Base-by-base conservation (phyloP, 2,329 filamentous ascomycete genomes). In the Hansfordia pulvinata region DNA sequence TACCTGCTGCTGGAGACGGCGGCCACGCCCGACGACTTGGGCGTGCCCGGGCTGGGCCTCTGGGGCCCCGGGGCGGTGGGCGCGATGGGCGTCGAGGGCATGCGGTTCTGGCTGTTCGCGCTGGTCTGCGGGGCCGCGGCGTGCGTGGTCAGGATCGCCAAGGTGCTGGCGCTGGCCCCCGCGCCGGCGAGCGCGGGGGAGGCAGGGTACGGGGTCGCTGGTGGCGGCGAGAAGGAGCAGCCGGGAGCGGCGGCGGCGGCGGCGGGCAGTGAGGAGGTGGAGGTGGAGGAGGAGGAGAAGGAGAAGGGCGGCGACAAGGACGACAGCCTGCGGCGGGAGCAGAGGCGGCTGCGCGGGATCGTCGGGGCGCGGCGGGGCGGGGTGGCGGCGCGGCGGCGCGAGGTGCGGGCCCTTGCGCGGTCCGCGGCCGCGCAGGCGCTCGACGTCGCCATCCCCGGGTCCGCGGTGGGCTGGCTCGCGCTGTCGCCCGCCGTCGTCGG, bases 91-190 rank as follows among this genome's bases (percentile, higher is more conserved):
- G 33, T 63, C 13, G 73, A 83, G 49, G 69, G 67, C 1, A 70
- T 79, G 50, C 64, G 70, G 27, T 74, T 78, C 48, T 85, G 79
- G 79, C 66, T 82, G 35, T 67, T 73, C 20, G 64, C 64, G 0
- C 52, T 83, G 13, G 52, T 52, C 8, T 62, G 65, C 31, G 68
- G 63, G 1, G 50, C 69, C 0, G 21, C 63, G 3, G 40, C 56
- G 14, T 52, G 56, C 2, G 17, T 58, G 17, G 36, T 68, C 32
- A 49, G 56, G 33, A 42, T 69, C 20, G 30, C 52, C n/a, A 47
- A 44, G 23, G 33, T 56, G 9, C 32, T 53, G 17, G 48, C 49
- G 5, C 44, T 47, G 14, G 44, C 46, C 11, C 49, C 56, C 3
- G 49, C 53, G 7, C 48, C 56, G 6, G 35, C 37, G 28, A 29